Evolutionary conservation across 768 basidiomycete genomes (phyloP).

Genomic region (Rubroboletus pulcherrimus): DNA sequence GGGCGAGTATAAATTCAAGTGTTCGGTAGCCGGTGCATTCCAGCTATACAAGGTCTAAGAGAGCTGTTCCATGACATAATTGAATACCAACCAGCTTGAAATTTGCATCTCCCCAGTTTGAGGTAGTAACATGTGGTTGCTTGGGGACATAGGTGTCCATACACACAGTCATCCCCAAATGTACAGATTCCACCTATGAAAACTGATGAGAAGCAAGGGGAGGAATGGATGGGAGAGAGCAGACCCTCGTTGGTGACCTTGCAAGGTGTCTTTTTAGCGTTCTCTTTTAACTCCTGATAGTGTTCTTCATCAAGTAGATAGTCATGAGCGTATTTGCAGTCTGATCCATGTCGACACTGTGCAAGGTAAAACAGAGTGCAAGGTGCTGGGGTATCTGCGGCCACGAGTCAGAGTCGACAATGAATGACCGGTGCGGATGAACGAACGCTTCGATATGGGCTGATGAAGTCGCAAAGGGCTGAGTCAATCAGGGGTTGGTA

Average conservation of each 20-base stretch:
- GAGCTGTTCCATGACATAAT: constrained; percentile 4
- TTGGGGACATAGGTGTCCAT: constrained; percentile 38
- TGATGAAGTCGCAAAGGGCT: constrained; percentile 26
- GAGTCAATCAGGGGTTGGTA: constrained; percentile 13
- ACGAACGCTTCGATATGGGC: constrained; percentile 63
- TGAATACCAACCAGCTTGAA: constrained; percentile 48
- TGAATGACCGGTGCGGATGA: constrained; percentile 3
- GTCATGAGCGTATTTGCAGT: constrained; percentile 62
- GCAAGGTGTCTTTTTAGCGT: constrained; percentile 62
- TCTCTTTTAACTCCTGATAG: constrained; percentile 48
- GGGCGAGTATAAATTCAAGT: constrained; percentile 16
- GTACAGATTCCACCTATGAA: constrained; percentile 49
- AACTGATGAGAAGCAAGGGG: not conserved
- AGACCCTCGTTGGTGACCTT: constrained; percentile 55
- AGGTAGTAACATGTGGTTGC: constrained; percentile 49
- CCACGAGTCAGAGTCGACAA: not conserved
- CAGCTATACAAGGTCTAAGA: constrained; percentile 28
- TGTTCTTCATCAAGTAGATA: constrained; percentile 55
- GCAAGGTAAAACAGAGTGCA: constrained; percentile 65
- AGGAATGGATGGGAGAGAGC: constrained; percentile 4
- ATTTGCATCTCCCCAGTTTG: constrained; percentile 59
- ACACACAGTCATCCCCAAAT: constrained; percentile 58
- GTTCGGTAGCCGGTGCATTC: constrained; percentile 36
- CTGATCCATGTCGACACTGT: constrained; percentile 53
- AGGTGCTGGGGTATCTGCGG: constrained; percentile 54